Conservation (phyloP, 192 early-diverging fungal genomes). For the Phycomyces nitens region DNA sequence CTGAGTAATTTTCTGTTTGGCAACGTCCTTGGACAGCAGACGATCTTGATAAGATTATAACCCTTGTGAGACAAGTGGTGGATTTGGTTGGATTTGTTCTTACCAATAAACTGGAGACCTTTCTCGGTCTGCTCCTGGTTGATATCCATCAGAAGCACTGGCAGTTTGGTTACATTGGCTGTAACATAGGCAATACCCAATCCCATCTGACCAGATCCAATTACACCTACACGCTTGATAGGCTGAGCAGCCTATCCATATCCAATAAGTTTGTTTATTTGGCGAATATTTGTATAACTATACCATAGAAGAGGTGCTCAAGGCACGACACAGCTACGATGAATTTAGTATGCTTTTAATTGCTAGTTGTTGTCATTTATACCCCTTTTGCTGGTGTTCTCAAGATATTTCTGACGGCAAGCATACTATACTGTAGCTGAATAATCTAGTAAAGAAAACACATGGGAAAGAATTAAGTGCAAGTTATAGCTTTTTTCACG, state of each 20-base stretch:
- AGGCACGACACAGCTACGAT: no score
- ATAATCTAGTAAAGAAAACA: no score
- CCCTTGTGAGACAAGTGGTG: not conserved
- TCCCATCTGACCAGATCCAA: slow-evolving; percentile 97
- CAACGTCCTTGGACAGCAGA: slow-evolving; percentile 84
- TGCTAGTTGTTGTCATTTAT: no score
- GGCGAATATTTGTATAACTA: no score
- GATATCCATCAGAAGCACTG: slow-evolving; percentile 79
- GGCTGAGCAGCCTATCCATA: not conserved
- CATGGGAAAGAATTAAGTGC: no score
- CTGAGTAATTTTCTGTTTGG: slow-evolving; percentile 82
- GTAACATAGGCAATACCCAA: slow-evolving; percentile 88
- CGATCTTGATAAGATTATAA: slow-evolving; percentile 50
- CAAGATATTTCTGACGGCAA: no score
- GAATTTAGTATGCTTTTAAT: no score
- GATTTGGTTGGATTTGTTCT: not conserved
- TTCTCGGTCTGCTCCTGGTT: slow-evolving; percentile 72
- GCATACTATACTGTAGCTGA: no score
- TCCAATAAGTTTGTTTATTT: not conserved
- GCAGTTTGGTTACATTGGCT: slow-evolving; percentile 74
- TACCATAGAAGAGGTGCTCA: no score
- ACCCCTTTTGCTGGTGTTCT: no score
- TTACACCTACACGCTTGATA: slow-evolving; percentile 66
- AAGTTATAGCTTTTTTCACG: no score
- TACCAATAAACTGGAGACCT: slow-evolving; percentile 81